phyloP scores from a whole-genome alignment of 768 basidiomycete species.

The Cyathus striatus region DNA sequence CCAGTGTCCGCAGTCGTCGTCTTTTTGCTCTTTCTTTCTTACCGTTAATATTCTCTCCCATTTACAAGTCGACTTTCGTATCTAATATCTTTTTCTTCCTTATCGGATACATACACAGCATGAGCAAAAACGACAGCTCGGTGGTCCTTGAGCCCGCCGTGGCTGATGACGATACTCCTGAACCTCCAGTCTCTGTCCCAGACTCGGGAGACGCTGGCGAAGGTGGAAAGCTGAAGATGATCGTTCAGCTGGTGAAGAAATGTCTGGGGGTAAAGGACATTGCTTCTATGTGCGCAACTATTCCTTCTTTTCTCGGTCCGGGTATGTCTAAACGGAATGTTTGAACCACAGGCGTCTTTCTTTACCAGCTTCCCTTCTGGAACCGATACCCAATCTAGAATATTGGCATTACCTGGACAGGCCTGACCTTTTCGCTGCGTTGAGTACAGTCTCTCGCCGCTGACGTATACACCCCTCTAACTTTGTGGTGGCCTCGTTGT shows the following conservation, averaged over 20 bases:
- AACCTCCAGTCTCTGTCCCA: constrained; percentile 60
- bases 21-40: neutral
- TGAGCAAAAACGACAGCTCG: neutral
- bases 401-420: constrained; percentile 94
- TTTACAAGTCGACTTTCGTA: too few relatives aligned
- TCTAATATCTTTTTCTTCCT: neutral
- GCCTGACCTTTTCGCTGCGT: constrained; percentile 91
- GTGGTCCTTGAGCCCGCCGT: neutral
- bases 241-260: constrained; percentile 86
- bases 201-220: constrained; percentile 72
- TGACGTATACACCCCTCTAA: too few relatives aligned
- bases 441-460: constrained; percentile 29
- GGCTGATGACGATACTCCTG: constrained; percentile 6
- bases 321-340: neutral
- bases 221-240: constrained; percentile 92
- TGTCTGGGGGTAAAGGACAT: constrained; percentile 93
- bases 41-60: neutral
- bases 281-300: constrained; percentile 72
- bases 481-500: neutral
- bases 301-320: neutral
- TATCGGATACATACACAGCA: neutral
- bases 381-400: constrained; percentile 93
- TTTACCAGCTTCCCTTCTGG: constrained; percentile 86
- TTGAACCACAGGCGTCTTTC: constrained; percentile 69
- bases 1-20: too few relatives aligned